Evolutionary conservation across 352 stramenopile species (phyloP), one percentile per base, ranked within the genome.

Genomic region (Globisporangium takayamanum): DNA sequence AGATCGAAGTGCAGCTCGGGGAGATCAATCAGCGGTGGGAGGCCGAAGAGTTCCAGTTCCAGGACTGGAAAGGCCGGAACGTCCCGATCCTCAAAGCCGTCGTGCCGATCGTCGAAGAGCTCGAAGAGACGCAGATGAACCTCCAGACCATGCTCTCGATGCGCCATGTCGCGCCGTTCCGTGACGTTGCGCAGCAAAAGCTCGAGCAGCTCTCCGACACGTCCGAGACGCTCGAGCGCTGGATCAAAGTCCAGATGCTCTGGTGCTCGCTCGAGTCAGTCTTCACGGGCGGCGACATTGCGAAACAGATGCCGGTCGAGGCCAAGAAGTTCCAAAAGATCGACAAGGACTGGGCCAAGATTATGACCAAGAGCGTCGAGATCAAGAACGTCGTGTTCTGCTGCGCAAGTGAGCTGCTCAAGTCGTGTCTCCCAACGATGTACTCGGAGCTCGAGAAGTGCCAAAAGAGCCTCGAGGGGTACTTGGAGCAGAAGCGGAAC

Each of bases 201-300:
- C 79, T 99, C 0, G 87, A 97, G 59, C 85, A 90, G 53, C 78
- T 99, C 2, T 98, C 89, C 0, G 96, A 99, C 64, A 98, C 96
- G 7, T 97, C 91, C 8, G 97, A 99, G 66, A 99, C 94, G 15
- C 77, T 99, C 0, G 97, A 99, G 55, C 86, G 90, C 10, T 99
- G 97, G 96, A 95, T 98, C 62, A 98, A 98, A 66, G 96, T 99
- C 42, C 97, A 99, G 74, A 97, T 98, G 80, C 82, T 99, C 50
- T 99, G 96, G 96, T 98, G 93, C 63, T 98, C 93, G 20, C 87
- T 99, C 4, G 97, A 99, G 71, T 98, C 92, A 16, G 96, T 99
- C 15, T 99, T 99, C 56, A 98, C 95, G 3, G 96, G 96, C 46
- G 97, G 97, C 56, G 97, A 99, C 76, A 99, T 99, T 64, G 95